These are phyloP conservation scores for Antitrichia curtipendula DNA, from an alignment of 225 moss, liverwort and hornwort genomes.

Conservation along the genomic window DNA sequence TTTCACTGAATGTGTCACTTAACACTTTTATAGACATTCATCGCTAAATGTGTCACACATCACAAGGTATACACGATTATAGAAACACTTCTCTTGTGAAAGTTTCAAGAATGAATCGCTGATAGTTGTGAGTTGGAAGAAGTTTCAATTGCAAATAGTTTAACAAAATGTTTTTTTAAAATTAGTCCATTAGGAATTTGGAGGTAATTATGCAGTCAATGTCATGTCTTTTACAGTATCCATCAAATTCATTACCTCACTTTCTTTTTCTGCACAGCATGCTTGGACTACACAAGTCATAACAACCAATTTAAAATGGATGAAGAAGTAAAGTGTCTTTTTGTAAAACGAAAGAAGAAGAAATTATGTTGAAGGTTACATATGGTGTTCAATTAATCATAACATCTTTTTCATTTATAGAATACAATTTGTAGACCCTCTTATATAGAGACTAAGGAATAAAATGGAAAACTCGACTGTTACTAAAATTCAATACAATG, in stretches of 20 bases:
- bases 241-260: not conserved
- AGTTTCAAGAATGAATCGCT: not conserved
- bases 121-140: not conserved
- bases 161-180: no score
- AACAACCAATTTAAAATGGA: not conserved
- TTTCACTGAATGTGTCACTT: not conserved
- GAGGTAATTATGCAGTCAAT: rapidly evolving
- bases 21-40: not conserved
- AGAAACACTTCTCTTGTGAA: not conserved
- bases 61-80: no score
- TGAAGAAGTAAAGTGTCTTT: not conserved
- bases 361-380: not conserved
- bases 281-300: not conserved
- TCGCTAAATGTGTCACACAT: no score
- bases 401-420: not conserved
- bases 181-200: not conserved
- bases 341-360: not conserved
- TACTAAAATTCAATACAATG: not conserved
- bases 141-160: not conserved
- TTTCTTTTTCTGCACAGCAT: no score
- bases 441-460: not conserved
- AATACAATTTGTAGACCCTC: not conserved
- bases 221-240: rapidly evolving
- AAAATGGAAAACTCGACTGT: not conserved
- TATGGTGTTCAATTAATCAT: not conserved